A percentile compares a stretch with the other conserved stretches of the same genome.
phyloP scores from a whole-genome alignment of 148 eudicot genomes.

The Rhododendron ferrugineum region DNA sequence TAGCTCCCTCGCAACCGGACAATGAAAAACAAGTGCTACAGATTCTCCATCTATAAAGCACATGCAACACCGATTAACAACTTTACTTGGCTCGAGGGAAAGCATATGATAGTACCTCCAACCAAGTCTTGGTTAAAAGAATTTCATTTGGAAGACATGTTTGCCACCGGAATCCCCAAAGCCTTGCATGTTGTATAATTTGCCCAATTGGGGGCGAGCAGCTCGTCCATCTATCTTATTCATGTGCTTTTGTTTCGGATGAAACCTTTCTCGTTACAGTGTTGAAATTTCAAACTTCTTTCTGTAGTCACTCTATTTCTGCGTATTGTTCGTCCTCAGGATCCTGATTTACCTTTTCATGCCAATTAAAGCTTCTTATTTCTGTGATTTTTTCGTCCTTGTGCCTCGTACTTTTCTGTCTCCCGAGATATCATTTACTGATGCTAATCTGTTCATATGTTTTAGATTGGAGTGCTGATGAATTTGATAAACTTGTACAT shows the following conservation, averaged over 20 bases:
- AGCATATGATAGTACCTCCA: not conserved
- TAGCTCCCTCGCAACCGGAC: not conserved
- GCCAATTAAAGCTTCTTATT: not conserved
- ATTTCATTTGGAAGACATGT: not conserved
- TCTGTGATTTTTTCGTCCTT: not conserved
- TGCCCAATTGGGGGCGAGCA: not conserved
- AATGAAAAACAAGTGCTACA: not conserved
- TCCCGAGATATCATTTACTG: not conserved
- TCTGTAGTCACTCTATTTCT: not conserved
- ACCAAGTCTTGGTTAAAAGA: not conserved
- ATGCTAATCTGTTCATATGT: conserved; percentile 1
- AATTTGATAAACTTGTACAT: conserved; percentile 43
- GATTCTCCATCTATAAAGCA: not conserved
- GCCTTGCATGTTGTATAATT: not conserved
- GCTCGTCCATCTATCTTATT: not conserved
- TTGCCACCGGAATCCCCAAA: not conserved
- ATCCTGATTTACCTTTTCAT: not conserved
- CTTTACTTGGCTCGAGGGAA: not conserved
- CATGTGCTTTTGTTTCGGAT: not conserved
- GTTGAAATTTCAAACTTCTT: not conserved
- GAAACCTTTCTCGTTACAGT: not conserved
- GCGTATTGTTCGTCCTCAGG: not conserved
- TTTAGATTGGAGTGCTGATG: conserved; percentile 60
- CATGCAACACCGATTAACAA: not conserved
- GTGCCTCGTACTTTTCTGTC: not conserved